phyloP scores from a whole-genome alignment of 1,284 basidiomycete genomes.

The Ceratobasidium sp. region DNA sequence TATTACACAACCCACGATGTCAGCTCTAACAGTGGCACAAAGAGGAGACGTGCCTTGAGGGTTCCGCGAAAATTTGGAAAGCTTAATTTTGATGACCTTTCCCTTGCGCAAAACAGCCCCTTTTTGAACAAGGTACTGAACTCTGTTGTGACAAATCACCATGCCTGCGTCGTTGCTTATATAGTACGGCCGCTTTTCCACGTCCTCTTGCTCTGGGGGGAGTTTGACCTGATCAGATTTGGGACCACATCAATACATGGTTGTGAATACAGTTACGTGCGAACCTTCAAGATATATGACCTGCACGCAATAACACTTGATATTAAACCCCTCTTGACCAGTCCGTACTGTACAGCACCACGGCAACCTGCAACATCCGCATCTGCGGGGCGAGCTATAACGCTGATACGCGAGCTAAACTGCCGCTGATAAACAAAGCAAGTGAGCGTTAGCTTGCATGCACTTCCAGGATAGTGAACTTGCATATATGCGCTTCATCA shows the following conservation, averaged over 20 bases:
- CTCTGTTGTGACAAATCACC: constrained; percentile 77
- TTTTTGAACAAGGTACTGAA: constrained; percentile 79
- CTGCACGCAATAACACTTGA: constrained; percentile 78
- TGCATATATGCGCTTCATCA: constrained; percentile 74
- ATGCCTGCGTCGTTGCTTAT: constrained; percentile 77
- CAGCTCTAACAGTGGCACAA: not conserved
- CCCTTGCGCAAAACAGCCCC: constrained; percentile 83
- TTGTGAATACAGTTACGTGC: constrained; percentile 34
- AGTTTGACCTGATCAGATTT: constrained; percentile 68
- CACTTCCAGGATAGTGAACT: no score
- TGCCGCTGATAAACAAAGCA: constrained; percentile 60
- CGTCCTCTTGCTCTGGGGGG: constrained; percentile 79
- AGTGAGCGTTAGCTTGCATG: no score
- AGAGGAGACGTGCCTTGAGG: constrained; percentile 41
- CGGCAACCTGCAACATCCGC: constrained; percentile 82
- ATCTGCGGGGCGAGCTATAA: constrained; percentile 78
- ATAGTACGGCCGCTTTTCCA: constrained; percentile 78
- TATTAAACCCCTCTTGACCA: constrained; percentile 71
- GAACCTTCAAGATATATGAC: constrained; percentile 81
- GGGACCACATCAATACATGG: not conserved
- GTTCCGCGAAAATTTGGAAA: constrained; percentile 51
- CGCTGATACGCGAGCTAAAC: constrained; percentile 66
- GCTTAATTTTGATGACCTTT: constrained; percentile 78
- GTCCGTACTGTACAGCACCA: constrained; percentile 82
- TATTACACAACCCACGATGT: constrained; percentile 45